Conservation (phyloP, 1,284 basidiomycete species). For the Tilletia indica region DNA sequence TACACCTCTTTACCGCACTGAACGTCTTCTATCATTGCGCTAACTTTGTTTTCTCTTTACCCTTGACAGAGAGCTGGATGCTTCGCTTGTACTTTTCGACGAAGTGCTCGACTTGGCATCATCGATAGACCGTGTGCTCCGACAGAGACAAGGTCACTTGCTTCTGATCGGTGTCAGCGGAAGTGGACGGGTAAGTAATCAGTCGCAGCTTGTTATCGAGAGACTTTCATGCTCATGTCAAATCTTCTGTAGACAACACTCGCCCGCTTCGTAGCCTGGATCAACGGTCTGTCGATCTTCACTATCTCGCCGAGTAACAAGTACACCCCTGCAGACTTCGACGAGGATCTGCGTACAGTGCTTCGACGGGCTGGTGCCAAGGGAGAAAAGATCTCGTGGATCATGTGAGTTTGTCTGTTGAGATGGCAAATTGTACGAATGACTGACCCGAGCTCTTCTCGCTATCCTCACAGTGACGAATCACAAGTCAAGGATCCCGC, state of each 20-base stretch:
- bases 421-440: no score
- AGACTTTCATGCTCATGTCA: no score
- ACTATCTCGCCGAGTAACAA: slow-evolving; percentile 98
- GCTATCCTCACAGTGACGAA: slow-evolving; percentile 66
- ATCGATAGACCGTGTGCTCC: slow-evolving; percentile 97
- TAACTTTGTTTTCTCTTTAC: no score
- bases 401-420: slow-evolving; percentile 66
- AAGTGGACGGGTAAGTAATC: slow-evolving; percentile 70
- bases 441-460: background rate
- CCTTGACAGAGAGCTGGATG: slow-evolving; percentile 72
- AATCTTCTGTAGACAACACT: slow-evolving; percentile 70
- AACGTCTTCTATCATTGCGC: background rate
- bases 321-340: slow-evolving; percentile 96
- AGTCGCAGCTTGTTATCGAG: no score
- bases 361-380: slow-evolving; percentile 93
- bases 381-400: slow-evolving; percentile 98
- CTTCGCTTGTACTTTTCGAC: slow-evolving; percentile 97
- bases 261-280: slow-evolving; percentile 98
- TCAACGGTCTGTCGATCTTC: slow-evolving; percentile 97
- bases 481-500: slow-evolving; percentile 98
- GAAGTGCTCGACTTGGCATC: slow-evolving; percentile 96
- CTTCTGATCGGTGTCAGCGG: slow-evolving; percentile 96
- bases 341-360: slow-evolving; percentile 91
- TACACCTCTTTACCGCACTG: background rate
- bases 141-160: slow-evolving; percentile 93